A percentile compares a stretch with the other conserved stretches of the same genome.
phyloP scores from a whole-genome alignment of 2,329 filamentous ascomycete species.

The Fusarium zealandicum region DNA sequence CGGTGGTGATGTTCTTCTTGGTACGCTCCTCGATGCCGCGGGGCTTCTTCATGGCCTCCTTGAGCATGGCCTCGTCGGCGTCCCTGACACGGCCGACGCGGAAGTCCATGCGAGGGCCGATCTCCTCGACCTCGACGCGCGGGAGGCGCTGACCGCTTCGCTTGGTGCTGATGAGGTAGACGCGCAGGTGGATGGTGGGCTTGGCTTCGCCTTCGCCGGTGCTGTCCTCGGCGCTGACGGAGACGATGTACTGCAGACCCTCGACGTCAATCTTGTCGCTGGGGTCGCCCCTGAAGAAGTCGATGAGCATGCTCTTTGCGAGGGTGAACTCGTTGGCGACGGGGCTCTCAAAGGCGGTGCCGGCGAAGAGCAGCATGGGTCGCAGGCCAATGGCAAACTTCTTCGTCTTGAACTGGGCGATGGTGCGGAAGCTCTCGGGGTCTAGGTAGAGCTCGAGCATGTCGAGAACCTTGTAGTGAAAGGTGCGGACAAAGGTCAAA shows the following conservation, averaged over 20 bases:
- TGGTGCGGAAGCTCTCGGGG: slow-evolving; percentile 71
- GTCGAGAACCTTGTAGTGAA: slow-evolving; percentile 86
- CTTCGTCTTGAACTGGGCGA: slow-evolving; percentile 78
- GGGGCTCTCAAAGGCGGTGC: slow-evolving; percentile 84
- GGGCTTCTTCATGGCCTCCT: slow-evolving; percentile 88
- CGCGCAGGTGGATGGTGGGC: slow-evolving; percentile 71
- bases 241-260: slow-evolving; percentile 89
- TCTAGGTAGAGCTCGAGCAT: slow-evolving; percentile 93
- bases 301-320: slow-evolving; percentile 84
- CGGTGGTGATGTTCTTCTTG: slow-evolving; percentile 96
- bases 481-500: slow-evolving; percentile 82
- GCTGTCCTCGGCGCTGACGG: slow-evolving; percentile 76
- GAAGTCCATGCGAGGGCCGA: slow-evolving; percentile 93
- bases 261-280: slow-evolving; percentile 89
- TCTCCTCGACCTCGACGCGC: slow-evolving; percentile 91
- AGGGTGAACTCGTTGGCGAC: slow-evolving; percentile 81
- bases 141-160: slow-evolving; percentile 87
- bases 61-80: slow-evolving; percentile 79
- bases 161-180: slow-evolving; percentile 87
- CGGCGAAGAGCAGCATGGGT: slow-evolving; percentile 90
- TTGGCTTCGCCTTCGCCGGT: slow-evolving; percentile 54
- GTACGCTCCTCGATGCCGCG: slow-evolving; percentile 77
- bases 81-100: slow-evolving; percentile 81
- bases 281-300: slow-evolving; percentile 85
- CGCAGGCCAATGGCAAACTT: slow-evolving; percentile 83